phyloP scores from a whole-genome alignment of 2,329 filamentous ascomycete genomes.

The Neospermospora avenae region DNA sequence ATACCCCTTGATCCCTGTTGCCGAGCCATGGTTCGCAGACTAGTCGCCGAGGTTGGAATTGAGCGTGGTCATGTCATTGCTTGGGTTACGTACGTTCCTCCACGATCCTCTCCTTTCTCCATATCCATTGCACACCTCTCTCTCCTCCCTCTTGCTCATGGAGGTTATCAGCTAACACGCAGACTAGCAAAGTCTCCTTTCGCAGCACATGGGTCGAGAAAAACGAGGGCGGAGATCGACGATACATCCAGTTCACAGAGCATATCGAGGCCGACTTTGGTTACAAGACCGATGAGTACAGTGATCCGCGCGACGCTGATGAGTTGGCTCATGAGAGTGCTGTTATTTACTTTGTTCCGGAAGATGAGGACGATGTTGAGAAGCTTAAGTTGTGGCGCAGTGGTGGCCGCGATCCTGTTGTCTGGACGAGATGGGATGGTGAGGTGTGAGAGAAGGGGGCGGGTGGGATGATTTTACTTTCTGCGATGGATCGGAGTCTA shows the following conservation, averaged over 20 bases:
- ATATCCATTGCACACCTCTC: not conserved
- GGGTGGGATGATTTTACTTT: not conserved
- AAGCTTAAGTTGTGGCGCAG: not conserved
- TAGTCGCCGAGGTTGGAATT: not conserved
- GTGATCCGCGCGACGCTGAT: not conserved
- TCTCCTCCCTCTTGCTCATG: not conserved
- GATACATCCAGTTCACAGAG: not conserved
- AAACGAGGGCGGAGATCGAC: not conserved
- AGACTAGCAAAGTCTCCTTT: not conserved
- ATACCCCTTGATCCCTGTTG: not conserved
- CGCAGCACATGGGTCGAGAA: not conserved
- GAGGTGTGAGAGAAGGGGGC: not conserved
- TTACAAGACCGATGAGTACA: not conserved
- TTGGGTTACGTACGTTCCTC: not conserved
- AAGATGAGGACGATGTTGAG: not conserved
- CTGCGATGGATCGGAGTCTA: not conserved
- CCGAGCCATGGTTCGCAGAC: not conserved
- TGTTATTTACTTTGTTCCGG: not conserved
- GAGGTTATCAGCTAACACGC: not conserved
- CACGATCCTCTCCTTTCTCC: not conserved
- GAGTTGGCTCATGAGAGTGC: not conserved
- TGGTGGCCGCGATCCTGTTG: not conserved
- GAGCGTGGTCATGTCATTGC: not conserved
- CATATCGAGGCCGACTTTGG: not conserved
- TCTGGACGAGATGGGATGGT: not conserved